A percentile compares a stretch with the other conserved stretches of the same genome.
These are phyloP conservation scores for Chlorella variabilis DNA, from an alignment of 163 green algal genomes.

Conservation along the genomic window DNA sequence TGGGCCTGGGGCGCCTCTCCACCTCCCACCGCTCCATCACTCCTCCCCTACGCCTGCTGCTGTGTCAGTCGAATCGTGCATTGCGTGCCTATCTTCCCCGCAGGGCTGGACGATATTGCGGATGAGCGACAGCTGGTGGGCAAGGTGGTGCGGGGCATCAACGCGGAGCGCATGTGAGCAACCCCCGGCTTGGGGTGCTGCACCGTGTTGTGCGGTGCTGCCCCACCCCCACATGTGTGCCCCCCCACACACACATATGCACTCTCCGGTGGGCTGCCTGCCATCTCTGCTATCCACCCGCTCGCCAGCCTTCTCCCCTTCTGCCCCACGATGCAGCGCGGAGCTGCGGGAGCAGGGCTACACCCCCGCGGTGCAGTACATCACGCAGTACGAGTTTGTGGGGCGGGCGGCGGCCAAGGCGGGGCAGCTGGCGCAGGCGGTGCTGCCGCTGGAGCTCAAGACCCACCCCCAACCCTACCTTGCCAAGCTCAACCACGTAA, in stretches of 20 bases:
- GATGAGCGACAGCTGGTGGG: constrained; percentile 8
- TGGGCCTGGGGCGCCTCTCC: no score
- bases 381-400: constrained; percentile 18
- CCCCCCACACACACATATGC: no score
- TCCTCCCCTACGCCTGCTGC: not conserved
- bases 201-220: no score
- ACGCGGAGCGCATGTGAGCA: constrained; percentile 11
- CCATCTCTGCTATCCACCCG: not conserved
- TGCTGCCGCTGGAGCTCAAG: constrained; percentile 26
- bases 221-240: no score
- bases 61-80: not conserved
- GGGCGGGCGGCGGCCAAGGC: not conserved
- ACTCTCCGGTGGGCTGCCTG: no score
- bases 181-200: no score
- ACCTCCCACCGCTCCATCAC: not conserved
- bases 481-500: constrained; percentile 45
- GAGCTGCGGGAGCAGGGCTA: constrained; percentile 12
- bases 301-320: not conserved
- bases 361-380: constrained; percentile 30
- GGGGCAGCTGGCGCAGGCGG: not conserved
- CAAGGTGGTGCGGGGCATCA: constrained; percentile 9
- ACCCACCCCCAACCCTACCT: constrained; percentile 29
- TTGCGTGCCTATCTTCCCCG: not conserved
- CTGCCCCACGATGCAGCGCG: constrained; percentile 3
- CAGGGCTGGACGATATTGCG: constrained; percentile 16